These are phyloP conservation scores for Quercus parvula DNA, from an alignment of 306 rosid species.

Conservation along the genomic window DNA sequence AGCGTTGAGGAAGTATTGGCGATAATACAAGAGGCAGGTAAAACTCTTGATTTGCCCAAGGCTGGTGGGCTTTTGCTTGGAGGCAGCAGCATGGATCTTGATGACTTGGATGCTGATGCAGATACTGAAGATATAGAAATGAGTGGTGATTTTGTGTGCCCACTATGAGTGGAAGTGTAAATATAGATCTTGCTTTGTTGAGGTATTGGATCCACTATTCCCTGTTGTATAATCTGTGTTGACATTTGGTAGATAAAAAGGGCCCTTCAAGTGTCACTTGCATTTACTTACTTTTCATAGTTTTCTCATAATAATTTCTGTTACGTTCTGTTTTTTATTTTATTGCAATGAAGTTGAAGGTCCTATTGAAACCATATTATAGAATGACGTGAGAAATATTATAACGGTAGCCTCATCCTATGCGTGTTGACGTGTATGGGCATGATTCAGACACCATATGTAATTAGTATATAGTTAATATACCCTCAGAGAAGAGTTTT, in stretches of 20 bases:
- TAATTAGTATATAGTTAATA: not conserved
- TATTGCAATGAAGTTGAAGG: slow-evolving; percentile 1
- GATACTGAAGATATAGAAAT: slow-evolving; percentile 58
- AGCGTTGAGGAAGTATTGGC: slow-evolving; percentile 57
- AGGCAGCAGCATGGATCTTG: slow-evolving; percentile 68
- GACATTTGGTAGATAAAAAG: slow-evolving; percentile 1
- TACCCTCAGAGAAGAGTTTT: not conserved
- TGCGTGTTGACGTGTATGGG: not conserved
- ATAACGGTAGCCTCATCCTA: not conserved
- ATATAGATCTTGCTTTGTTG: not conserved
- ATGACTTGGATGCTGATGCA: slow-evolving; percentile 63
- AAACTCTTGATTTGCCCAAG: slow-evolving; percentile 26
- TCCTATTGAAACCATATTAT: not conserved
- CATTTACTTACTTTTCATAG: slow-evolving; percentile 1
- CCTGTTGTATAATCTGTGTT: slow-evolving; percentile 9
- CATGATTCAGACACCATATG: not conserved
- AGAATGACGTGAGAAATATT: not conserved
- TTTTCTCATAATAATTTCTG: slow-evolving; percentile 1
- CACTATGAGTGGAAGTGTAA: slow-evolving; percentile 31
- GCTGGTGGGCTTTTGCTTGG: slow-evolving; percentile 37
- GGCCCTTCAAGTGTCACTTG: slow-evolving; percentile 9
- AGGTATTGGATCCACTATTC: slow-evolving; percentile 6
- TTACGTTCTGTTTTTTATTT: not conserved
- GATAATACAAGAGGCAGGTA: slow-evolving; percentile 72
- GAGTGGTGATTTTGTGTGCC: slow-evolving; percentile 66